These are phyloP conservation scores for Orbilia quercus DNA, from an alignment of 2,329 filamentous ascomycete genomes.

Conservation along the genomic window DNA sequence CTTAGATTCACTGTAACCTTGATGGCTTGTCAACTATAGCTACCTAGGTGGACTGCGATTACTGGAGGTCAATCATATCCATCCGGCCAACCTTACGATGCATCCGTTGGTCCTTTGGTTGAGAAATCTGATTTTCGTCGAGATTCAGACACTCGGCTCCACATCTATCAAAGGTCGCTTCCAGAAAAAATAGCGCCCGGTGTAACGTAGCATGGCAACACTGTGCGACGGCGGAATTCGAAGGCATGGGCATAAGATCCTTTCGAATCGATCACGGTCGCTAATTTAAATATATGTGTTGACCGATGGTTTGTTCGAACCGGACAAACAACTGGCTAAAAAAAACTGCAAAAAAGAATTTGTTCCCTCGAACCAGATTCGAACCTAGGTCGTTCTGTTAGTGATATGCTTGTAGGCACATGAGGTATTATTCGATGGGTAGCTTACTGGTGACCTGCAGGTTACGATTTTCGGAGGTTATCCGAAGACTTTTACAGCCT, in stretches of 20 bases:
- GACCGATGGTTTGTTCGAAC: slow-evolving; percentile 15
- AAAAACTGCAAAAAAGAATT: slow-evolving; percentile 48
- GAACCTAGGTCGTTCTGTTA: slow-evolving; percentile 46
- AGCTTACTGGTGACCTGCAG: slow-evolving; percentile 55
- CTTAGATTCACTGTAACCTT: too few relatives aligned
- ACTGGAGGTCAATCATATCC: too few relatives aligned
- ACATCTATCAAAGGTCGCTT: neutral
- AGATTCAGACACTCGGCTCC: neutral
- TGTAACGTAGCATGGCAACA: slow-evolving; percentile 33
- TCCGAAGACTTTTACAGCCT: slow-evolving; percentile 56
- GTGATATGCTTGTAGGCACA: slow-evolving; percentile 25
- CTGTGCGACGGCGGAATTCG: neutral
- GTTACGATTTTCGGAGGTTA: slow-evolving; percentile 51
- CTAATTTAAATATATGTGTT: slow-evolving; percentile 8
- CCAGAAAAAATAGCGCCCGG: neutral
- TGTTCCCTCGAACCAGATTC: slow-evolving; percentile 56
- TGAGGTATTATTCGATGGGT: slow-evolving; percentile 26
- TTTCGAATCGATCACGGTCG: neutral
- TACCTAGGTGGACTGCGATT: too few relatives aligned
- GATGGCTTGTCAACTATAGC: too few relatives aligned
- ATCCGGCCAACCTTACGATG: too few relatives aligned
- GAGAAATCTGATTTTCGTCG: neutral
- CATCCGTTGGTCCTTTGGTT: too few relatives aligned
- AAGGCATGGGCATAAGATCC: too few relatives aligned
- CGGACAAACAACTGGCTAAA: slow-evolving; percentile 1